Evolutionary conservation across 441 rosid genomes (phyloP).

Genomic region (Theobroma grandiflorum): DNA sequence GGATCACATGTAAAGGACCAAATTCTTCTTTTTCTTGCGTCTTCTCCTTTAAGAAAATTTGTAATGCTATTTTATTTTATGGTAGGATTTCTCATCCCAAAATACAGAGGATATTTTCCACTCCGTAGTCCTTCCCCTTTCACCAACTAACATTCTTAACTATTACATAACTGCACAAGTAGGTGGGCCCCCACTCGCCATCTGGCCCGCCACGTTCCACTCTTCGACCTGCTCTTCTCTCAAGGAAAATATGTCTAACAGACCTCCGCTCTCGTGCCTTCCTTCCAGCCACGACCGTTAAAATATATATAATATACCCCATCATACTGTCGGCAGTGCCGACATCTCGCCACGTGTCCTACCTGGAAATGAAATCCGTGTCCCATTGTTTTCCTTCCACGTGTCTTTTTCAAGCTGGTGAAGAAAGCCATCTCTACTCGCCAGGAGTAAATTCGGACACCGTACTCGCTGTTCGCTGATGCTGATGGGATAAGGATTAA

Average conservation of each 20-base stretch:
- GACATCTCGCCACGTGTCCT: neutral
- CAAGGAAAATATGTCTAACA: neutral
- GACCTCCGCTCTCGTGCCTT: neutral
- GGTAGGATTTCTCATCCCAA: too few relatives aligned
- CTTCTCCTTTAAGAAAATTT: too few relatives aligned
- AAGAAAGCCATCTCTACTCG: neutral
- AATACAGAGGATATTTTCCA: too few relatives aligned
- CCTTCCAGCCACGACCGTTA: neutral
- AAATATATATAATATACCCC: neutral
- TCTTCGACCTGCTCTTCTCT: neutral
- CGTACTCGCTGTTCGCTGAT: neutral
- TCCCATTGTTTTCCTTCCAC: neutral
- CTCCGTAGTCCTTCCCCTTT: too few relatives aligned
- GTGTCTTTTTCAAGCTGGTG: neutral
- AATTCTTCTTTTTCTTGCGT: too few relatives aligned
- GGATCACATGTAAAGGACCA: too few relatives aligned
- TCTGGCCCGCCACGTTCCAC: neutral
- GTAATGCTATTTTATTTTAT: too few relatives aligned
- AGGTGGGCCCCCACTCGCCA: neutral
- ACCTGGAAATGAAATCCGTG: too few relatives aligned
- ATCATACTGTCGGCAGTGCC: constrained; percentile 9
- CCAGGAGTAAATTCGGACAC: neutral
- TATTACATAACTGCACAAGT: neutral
- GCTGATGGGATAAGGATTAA: neutral
- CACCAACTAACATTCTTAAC: too few relatives aligned